Evolutionary conservation across 2,329 filamentous ascomycete species (phyloP), one percentile per base, ranked within the genome.

Genomic region (Phyllosticta paracitricarpa): DNA sequence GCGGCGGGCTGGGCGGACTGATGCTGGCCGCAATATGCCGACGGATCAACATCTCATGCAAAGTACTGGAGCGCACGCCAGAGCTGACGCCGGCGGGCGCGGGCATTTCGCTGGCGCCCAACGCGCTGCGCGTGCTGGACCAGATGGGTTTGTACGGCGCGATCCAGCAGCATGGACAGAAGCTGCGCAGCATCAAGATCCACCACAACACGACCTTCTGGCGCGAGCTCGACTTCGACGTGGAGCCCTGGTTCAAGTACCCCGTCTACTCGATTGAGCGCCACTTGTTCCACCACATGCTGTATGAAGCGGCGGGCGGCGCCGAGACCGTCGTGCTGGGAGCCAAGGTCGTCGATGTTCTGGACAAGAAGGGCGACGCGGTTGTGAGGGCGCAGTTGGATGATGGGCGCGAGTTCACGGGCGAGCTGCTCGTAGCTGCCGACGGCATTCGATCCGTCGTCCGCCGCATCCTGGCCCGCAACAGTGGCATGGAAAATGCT

Each of bases 51-150:
- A 62, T 70, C 35, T 64, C 66, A 33, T 68, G 61, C 58, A 30
- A 66, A 33, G 51, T 68, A 2, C 59, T 69, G 67, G 69, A 57
- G 59, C 62, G 6, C 62, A 66, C n/a, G 19, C 40, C 0, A 54
- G 66, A 4, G 62, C 68, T 17, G 64, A 65, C 10, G 35, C 68
- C 26, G 53, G 63, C 17, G 58, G 68, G 68, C 4, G 68, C 68
- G 1, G 62, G 62, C 33, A 66, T 70, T 22, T 66, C 61, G 3
- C 12, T 70, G 10, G 25, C 61, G 4, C 64, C 68, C 1, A 64
- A 63, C 7, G 62, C 59, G 6, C 25, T 57, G 14, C 62, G 62
- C 12, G 28, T 63, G 12, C 58, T 63, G 35, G 62, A 63, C 52
- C 62, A 63, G 30, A 28, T 63, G 19, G 62, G 59, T n/a, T 9